Evolutionary conservation across 306 rosid species (phyloP).

Genomic region (Inga oerstediana): DNA sequence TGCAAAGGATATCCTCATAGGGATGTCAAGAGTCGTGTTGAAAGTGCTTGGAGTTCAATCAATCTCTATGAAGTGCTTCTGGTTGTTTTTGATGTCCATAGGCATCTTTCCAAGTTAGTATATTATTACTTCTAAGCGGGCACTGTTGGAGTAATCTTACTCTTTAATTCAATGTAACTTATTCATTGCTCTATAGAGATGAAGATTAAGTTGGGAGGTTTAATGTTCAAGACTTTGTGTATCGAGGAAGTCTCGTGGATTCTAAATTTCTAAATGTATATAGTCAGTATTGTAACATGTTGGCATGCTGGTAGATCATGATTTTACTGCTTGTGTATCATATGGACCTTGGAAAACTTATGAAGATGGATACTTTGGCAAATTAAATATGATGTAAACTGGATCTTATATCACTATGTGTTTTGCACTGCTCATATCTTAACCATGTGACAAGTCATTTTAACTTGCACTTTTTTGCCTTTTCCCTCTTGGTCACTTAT

Average conservation of each 20-base stretch:
- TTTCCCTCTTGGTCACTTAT: slow-evolving; percentile 26
- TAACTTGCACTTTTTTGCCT: neutral
- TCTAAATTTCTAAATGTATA: neutral
- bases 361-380: slow-evolving; percentile 13
- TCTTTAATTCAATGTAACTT: neutral
- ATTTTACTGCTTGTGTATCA: neutral
- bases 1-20: slow-evolving; percentile 65
- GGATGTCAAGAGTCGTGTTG: slow-evolving; percentile 88
- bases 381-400: neutral
- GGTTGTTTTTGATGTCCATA: slow-evolving; percentile 87
- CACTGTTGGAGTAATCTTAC: slow-evolving; percentile 1
- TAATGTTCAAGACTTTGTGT: neutral
- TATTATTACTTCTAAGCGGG: slow-evolving; percentile 23
- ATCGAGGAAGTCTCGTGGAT: neutral
- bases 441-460: neutral
- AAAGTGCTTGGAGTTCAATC: slow-evolving; percentile 96
- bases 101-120: slow-evolving; percentile 82
- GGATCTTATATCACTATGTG: slow-evolving; percentile 23
- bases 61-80: slow-evolving; percentile 80
- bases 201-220: neutral
- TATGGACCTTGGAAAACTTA: slow-evolving; percentile 23
- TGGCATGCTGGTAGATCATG: neutral
- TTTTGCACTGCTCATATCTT: neutral
- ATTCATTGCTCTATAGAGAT: slow-evolving; percentile 8
- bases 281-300: slow-evolving; percentile 5